These are phyloP conservation scores for Glycine soja DNA, from an alignment of 306 rosid species.

Conservation along the genomic window DNA sequence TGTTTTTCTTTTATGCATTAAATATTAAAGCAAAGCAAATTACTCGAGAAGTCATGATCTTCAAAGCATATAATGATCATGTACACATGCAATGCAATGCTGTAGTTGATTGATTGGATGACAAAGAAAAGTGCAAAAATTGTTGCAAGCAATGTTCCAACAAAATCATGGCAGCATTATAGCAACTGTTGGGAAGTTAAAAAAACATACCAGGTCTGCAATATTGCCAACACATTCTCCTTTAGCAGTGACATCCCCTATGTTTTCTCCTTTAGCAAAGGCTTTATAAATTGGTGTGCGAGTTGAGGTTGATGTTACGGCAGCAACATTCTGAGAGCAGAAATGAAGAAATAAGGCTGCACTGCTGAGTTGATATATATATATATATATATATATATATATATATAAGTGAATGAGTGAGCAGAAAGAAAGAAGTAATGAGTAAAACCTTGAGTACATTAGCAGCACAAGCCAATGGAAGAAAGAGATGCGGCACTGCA, in stretches of 20 bases:
- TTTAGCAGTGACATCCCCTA: conserved; percentile 98
- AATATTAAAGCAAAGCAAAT: conserved; percentile 35
- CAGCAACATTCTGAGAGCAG: conserved; percentile 82
- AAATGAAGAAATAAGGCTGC: conserved; percentile 44
- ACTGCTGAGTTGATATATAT: conserved; percentile 22
- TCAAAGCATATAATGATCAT: conserved; percentile 29
- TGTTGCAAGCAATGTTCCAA: conserved; percentile 37
- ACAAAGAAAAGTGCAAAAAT: conserved; percentile 1
- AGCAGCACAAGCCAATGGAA: conserved; percentile 99
- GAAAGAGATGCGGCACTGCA: conserved; percentile 90
- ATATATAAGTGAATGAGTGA: not conserved
- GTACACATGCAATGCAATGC: not conserved
- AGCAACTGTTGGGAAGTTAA: conserved; percentile 38
- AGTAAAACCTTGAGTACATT: conserved; percentile 83
- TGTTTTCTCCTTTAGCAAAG: conserved; percentile 98
- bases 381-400: no score
- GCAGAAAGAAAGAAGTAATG: not conserved
- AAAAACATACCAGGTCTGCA: conserved; percentile 88
- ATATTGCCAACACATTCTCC: conserved; percentile 98
- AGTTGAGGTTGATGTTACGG: conserved; percentile 98
- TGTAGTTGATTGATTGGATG: conserved; percentile 28
- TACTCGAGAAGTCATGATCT: conserved; percentile 27
- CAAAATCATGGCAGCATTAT: conserved; percentile 25
- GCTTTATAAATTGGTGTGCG: conserved; percentile 99
- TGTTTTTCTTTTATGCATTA: conserved; percentile 9